Conservation (phyloP, 371 early-diverging fungal species). For the Mucor irregularis region DNA sequence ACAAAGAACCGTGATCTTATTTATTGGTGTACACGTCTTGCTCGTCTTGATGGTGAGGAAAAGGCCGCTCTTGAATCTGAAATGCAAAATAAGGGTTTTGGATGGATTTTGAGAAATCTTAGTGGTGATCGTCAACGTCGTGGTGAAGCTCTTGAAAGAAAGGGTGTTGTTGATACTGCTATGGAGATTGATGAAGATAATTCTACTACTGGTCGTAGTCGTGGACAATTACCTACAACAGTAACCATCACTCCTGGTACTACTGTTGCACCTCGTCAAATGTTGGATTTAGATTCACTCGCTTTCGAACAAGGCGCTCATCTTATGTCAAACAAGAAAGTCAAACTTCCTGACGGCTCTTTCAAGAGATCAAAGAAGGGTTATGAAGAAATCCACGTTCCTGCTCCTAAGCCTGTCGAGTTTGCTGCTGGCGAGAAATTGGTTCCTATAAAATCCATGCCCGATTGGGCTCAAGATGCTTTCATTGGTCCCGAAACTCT, state of each 20-base stretch:
- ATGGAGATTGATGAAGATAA: conserved; percentile 48
- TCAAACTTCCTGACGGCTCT: conserved; percentile 92
- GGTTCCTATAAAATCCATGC: conserved; percentile 74
- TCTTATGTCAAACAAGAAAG: conserved; percentile 96
- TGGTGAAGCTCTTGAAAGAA: conserved; percentile 70
- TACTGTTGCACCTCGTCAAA: conserved; percentile 58
- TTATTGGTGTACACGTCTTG: conserved; percentile 89
- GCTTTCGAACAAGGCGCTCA: conserved; percentile 92
- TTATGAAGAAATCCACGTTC: conserved; percentile 97
- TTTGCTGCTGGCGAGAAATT: conserved; percentile 69
- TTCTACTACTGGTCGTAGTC: conserved; percentile 32
- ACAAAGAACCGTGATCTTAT: conserved; percentile 87
- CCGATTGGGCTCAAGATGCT: conserved; percentile 88
- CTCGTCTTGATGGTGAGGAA: conserved; percentile 69
- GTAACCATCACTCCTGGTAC: conserved; percentile 50
- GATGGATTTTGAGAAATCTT: conserved; percentile 74
- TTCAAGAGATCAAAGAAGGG: conserved; percentile 92
- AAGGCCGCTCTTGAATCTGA: conserved; percentile 60
- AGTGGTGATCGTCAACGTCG: conserved; percentile 65
- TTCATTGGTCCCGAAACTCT: conserved; percentile 73
- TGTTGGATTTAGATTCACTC: conserved; percentile 82
- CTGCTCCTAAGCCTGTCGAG: conserved; percentile 80
- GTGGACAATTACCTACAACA: conserved; percentile 46
- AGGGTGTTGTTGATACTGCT: conserved; percentile 67
- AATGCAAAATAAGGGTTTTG: conserved; percentile 68